Evolutionary conservation across 1,284 basidiomycete genomes (phyloP).

Genomic region (Heterobasidion parviporum): DNA sequence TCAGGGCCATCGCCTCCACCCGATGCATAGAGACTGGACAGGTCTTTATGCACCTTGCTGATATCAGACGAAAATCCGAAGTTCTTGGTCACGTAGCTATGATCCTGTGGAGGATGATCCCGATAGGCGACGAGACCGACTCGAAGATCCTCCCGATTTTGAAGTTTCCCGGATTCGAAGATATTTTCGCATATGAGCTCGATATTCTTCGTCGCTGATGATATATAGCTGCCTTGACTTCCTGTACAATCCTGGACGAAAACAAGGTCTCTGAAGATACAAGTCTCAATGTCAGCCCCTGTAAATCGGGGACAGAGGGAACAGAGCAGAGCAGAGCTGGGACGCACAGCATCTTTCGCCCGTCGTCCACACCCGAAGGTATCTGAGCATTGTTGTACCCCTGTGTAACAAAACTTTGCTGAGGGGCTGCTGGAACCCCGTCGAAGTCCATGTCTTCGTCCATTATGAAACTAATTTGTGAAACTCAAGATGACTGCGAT

Average conservation of each 20-base stretch:
- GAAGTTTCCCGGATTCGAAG: conserved; percentile 88
- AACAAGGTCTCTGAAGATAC: conserved; percentile 63
- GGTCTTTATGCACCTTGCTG: conserved; percentile 76
- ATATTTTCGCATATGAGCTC: conserved; percentile 96
- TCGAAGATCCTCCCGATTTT: conserved; percentile 80
- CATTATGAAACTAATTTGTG: conserved; percentile 34
- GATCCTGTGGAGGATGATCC: conserved; percentile 94
- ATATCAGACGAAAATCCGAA: conserved; percentile 95
- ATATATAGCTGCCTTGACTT: conserved; percentile 77
- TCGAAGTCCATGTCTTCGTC: conserved; percentile 73
- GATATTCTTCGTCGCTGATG: conserved; percentile 95
- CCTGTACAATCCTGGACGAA: conserved; percentile 92
- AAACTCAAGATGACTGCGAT: background rate
- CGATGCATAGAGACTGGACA: conserved; percentile 82
- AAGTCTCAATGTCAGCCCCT: conserved; percentile 6
- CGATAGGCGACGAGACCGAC: conserved; percentile 88
- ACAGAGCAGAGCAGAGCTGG: conserved; percentile 2
- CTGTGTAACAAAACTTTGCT: conserved; percentile 28
- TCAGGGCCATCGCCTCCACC: conserved; percentile 98
- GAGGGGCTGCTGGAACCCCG: conserved; percentile 24
- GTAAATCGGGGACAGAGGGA: background rate
- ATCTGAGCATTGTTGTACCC: background rate
- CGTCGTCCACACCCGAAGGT: conserved; percentile 21
- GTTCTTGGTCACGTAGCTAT: conserved; percentile 88
- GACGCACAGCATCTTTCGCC: conserved; percentile 71